Conservation (phyloP, 805 yeast species). For the Ogataea glucozyma region DNA sequence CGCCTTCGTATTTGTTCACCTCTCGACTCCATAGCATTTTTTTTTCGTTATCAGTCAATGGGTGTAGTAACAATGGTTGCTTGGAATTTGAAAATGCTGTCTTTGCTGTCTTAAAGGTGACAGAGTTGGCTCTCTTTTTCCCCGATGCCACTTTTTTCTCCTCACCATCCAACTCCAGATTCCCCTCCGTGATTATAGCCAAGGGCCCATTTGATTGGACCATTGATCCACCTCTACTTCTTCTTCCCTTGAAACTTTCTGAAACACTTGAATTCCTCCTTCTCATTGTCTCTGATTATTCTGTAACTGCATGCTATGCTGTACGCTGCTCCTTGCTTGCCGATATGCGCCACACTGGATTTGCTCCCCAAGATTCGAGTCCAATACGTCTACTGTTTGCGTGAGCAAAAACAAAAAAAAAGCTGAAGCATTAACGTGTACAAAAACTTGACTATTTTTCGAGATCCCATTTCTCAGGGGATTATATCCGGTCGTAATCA, state of each 20-base stretch:
- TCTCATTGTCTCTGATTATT: constrained; percentile 8
- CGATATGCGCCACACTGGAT: no score
- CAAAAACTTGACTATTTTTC: constrained; percentile 9
- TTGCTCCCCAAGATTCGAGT: no score
- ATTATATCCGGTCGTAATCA: constrained; percentile 10
- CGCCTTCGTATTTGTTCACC: constrained; percentile 42
- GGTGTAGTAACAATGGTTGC: constrained; percentile 27
- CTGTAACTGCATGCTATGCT: background rate
- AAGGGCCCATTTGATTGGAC: constrained; percentile 62
- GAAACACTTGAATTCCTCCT: constrained; percentile 28
- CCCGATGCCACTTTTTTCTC: background rate
- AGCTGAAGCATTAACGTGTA: constrained; percentile 14
- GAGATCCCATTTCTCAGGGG: constrained; percentile 1
- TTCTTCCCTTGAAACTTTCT: constrained; percentile 26
- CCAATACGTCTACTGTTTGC: no score
- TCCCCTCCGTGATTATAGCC: constrained; percentile 42
- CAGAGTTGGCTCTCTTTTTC: constrained; percentile 19
- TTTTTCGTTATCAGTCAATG: constrained; percentile 42
- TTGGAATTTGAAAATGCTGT: background rate
- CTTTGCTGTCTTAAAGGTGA: background rate
- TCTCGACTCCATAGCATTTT: constrained; percentile 37
- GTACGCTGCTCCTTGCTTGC: background rate
- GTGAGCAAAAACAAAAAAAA: no score
- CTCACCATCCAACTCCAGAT: constrained; percentile 9
- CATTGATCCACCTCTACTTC: constrained; percentile 58